Conservation (phyloP, 225 moss, liverwort and hornwort genomes). For the Asterella californica region DNA sequence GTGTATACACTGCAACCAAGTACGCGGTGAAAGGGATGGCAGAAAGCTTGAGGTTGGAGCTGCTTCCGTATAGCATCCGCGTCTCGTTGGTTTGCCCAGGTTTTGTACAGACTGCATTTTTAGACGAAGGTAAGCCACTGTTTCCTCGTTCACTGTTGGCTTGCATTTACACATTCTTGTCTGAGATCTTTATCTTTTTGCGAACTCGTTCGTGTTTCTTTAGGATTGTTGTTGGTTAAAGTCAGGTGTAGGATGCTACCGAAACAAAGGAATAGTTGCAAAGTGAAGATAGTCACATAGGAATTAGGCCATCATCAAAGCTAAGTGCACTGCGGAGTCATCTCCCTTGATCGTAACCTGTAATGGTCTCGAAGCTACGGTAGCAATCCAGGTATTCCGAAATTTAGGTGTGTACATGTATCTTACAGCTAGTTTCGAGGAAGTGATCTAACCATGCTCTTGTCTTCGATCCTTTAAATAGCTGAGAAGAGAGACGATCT, state of each 20-base stretch:
- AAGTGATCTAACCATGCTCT: neutral
- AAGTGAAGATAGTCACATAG: too few species aligned
- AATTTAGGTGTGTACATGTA: too few species aligned
- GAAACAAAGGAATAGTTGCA: too few species aligned
- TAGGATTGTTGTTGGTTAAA: too few species aligned
- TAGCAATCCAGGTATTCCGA: too few species aligned
- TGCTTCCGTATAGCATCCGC: constrained; percentile 73
- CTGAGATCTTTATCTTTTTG: too few species aligned
- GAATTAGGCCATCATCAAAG: too few species aligned
- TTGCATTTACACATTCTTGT: neutral
- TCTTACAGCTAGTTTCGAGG: neutral
- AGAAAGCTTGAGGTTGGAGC: constrained; percentile 76
- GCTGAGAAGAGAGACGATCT: constrained; percentile 67
- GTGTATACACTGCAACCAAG: constrained; percentile 77
- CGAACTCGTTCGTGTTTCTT: too few species aligned
- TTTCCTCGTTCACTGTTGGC: neutral
- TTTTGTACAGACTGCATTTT: constrained; percentile 58
- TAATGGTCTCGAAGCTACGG: too few species aligned
- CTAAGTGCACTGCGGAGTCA: too few species aligned
- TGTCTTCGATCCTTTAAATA: constrained; percentile 16
- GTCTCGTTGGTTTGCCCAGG: constrained; percentile 83
- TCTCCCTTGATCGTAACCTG: too few species aligned
- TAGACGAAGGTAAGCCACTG: constrained; percentile 54
- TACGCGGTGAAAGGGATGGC: constrained; percentile 83
- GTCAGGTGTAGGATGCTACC: too few species aligned